These are phyloP conservation scores for Spergularia bocconei DNA, from an alignment of 148 eudicot species.

Conservation along the genomic window DNA sequence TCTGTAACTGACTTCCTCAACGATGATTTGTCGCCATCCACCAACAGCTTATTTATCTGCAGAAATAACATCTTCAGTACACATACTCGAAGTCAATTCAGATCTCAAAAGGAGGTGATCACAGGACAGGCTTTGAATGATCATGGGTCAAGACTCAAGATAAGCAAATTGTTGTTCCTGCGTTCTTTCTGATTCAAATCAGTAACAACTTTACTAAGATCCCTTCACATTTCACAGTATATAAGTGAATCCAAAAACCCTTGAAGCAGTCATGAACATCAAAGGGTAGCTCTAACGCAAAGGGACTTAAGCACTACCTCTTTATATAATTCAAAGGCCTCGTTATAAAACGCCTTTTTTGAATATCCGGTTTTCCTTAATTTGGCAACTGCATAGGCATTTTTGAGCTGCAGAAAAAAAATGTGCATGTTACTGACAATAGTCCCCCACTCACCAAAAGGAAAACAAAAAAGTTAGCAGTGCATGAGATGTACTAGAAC, in stretches of 20 bases:
- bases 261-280: background rate
- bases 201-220: background rate
- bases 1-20: constrained; percentile 90
- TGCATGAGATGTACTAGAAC: constrained; percentile 9
- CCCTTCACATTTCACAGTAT: background rate
- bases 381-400: constrained; percentile 78
- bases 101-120: background rate
- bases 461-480: background rate
- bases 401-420: constrained; percentile 69
- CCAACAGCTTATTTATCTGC: constrained; percentile 71
- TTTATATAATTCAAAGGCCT: constrained; percentile 75
- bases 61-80: background rate
- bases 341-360: constrained; percentile 69
- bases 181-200: background rate
- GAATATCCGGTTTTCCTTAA: constrained; percentile 83
- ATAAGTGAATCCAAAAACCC: background rate
- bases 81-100: background rate
- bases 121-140: background rate
- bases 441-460: background rate
- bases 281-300: background rate
- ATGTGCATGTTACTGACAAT: background rate
- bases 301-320: constrained; percentile 45
- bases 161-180: background rate
- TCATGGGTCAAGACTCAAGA: background rate
- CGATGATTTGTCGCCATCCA: constrained; percentile 68